Evolutionary conservation across 257 asterid genomes (phyloP), one percentile per base, ranked within the genome.

Genomic region (Plantago elongata): DNA sequence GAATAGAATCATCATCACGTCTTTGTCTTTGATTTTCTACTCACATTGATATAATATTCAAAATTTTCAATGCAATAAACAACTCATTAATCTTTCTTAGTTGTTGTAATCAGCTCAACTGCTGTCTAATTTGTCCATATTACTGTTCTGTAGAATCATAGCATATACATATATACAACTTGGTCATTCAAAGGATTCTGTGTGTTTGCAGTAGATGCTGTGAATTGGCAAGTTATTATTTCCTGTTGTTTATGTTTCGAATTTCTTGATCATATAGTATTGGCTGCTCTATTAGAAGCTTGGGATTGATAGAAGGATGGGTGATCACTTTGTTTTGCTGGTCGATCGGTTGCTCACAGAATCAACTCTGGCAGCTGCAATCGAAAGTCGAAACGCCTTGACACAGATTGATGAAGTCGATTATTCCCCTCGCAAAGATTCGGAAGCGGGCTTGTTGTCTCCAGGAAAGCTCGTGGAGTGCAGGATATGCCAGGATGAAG

Each of bases 401-500:
- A 80, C 79, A 62, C 82, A 76, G 71, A 57, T 79, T 14, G 44
- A 60, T 1, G 42, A 43, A 9, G 65, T 70, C 16, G 81, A 75
- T 14, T 79, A 76, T 61, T 62, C 83, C 4, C 60, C 57, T 0
- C 42, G 61, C 13, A 70, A 72, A 60, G 81, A 78, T 27, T 51
- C 62, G 43, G 88, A 76, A 51, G 77, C 38, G 60, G 61, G 78
- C 75, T 70, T 70, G 63, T 69, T 72, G 65, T 65, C 85, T 49
- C 91, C 88, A 45, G 76, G 84, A 67, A 89, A 89, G 69, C 45
- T 87, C 65, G 95, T 67, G 11, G 97, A 89, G 79, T 93, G 99
- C 82, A 84, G 97, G 77, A 93, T 93, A 72, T 93, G 99, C 69
- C 99, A 89, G 69, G 99, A 93, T 57, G 99, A 93, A 63, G 99